These are phyloP conservation scores for Cercospora sp. DNA, from an alignment of 2,329 filamentous ascomycete genomes.

Conservation along the genomic window DNA sequence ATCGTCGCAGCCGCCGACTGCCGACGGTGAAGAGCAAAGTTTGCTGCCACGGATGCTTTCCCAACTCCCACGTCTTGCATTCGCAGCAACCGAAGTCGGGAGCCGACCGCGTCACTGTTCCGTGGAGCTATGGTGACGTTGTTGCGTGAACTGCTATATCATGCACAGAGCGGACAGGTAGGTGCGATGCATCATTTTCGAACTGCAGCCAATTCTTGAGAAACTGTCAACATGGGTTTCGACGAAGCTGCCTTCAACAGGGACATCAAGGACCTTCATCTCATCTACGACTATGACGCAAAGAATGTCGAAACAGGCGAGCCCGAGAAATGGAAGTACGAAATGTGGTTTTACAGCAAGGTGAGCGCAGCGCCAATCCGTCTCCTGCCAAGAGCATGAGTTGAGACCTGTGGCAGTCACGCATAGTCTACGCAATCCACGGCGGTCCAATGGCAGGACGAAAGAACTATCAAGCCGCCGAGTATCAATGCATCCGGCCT, in stretches of 20 bases:
- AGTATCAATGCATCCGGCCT: slow-evolving; percentile 59
- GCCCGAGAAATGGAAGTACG: slow-evolving; percentile 62
- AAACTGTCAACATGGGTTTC: slow-evolving; percentile 12
- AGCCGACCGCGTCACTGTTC: background rate
- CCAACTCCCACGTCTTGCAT: background rate
- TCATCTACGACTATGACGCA: slow-evolving; percentile 60
- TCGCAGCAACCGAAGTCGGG: background rate
- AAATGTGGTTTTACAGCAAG: slow-evolving; percentile 58
- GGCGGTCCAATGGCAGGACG: slow-evolving; percentile 61
- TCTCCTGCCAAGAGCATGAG: background rate
- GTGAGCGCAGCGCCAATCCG: slow-evolving; percentile 42
- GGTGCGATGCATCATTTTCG: background rate
- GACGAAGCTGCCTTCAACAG: slow-evolving; percentile 44
- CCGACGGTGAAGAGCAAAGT: slow-evolving; percentile 6
- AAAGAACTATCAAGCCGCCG: slow-evolving; percentile 55
- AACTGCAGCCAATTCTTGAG: background rate
- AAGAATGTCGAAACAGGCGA: slow-evolving; percentile 47
- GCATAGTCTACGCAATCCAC: slow-evolving; percentile 61
- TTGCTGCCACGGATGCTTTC: background rate
- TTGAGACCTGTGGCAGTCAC: slow-evolving; percentile 28
- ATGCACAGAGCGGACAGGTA: background rate
- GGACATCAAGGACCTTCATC: slow-evolving; percentile 56
- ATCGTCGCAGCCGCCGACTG: background rate
- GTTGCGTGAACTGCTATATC: background rate
- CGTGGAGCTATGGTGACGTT: slow-evolving; percentile 1